phyloP scores from a whole-genome alignment of 2,329 filamentous ascomycete genomes.

The Arthrobotrys sphaeroides region DNA sequence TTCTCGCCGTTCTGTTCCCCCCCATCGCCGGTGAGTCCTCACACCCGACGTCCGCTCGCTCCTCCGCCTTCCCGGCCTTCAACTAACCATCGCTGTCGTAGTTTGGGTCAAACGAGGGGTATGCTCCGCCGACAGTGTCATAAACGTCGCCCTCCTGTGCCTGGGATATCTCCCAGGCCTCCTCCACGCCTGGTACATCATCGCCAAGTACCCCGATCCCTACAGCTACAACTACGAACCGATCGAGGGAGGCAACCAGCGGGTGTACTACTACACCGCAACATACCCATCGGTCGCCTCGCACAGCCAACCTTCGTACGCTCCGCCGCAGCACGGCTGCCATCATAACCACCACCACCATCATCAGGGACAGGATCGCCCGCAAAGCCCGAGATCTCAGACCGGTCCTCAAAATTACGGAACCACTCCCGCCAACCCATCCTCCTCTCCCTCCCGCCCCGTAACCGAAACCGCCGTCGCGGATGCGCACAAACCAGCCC shows the following conservation, averaged over 20 bases:
- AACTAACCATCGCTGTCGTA: constrained; percentile 59
- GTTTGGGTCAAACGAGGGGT: constrained; percentile 97
- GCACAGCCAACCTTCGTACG: constrained; percentile 60
- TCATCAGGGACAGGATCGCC: constrained; percentile 21
- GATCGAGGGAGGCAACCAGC: constrained; percentile 69
- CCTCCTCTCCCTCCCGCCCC: constrained; percentile 54
- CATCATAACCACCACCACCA: constrained; percentile 55
- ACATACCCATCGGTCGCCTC: constrained; percentile 62
- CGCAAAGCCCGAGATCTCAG: constrained; percentile 57
- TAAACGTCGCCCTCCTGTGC: constrained; percentile 90
- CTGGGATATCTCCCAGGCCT: constrained; percentile 86
- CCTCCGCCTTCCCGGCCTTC: constrained; percentile 27
- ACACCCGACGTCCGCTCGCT: not conserved
- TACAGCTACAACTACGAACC: constrained; percentile 75
- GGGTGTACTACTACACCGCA: constrained; percentile 82
- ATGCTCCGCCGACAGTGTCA: constrained; percentile 89
- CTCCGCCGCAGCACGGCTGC: constrained; percentile 55
- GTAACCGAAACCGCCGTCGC: constrained; percentile 48
- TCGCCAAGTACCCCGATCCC: constrained; percentile 83
- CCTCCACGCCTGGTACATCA: constrained; percentile 97
- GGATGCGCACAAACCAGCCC: constrained; percentile 56
- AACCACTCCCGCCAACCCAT: constrained; percentile 60
- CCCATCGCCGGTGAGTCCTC: constrained; percentile 69
- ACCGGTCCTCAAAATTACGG: constrained; percentile 59
- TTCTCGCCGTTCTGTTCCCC: constrained; percentile 73